Base-by-base conservation (phyloP, 2,329 filamentous ascomycete genomes). In the Malbranchea zuffiana region DNA sequence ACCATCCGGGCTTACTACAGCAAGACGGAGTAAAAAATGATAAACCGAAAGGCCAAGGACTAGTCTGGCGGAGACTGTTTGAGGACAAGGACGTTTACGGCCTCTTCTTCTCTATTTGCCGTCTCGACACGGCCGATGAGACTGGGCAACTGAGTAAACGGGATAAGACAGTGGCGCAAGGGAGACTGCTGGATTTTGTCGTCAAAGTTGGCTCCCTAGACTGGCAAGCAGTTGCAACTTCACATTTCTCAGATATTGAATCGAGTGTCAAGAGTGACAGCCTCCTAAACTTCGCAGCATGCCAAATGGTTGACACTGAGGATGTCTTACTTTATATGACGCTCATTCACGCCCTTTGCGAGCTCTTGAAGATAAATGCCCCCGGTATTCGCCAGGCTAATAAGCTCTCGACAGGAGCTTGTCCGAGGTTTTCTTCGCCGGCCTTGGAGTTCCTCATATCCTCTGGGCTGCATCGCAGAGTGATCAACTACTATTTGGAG, bases 11-110 rank as follows among this genome's bases (percentile, higher is more conserved):
- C 23, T 49, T 51, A 8, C 36, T 39, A 5, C 48, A 37, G 3
- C 35, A 44, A 43, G 29, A 48, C 44, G 24, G 48, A 41, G n/a
- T n/a, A n/a, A 25, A 33, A n/a, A 34, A 51, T 47, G 41, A 50
- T 43, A 29, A 49, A 46, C 47, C 54, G 54, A 41, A 59, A 11
- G 66, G 67, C 3, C 67, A 71, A 44, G 69, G 68, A 0, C 55
- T 75, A 1, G 61, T 80, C 49, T 78, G 74, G 75, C 69, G 73
- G 49, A 68, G 75, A 12, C 46, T 79, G 1, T 78, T 80, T 47
- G 64, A 66, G 2, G 75, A 79, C 44, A 67, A 63, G 40, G 66
- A 76, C 47, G 66, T 78, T 5, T 76, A 76, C 46, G 61, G 60
- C 1, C 57, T 68, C 5, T 59, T 78, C 20, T 79, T 74, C 54